These are phyloP conservation scores for Croton laevigatus DNA, from an alignment of 441 rosid genomes.

Conservation along the genomic window DNA sequence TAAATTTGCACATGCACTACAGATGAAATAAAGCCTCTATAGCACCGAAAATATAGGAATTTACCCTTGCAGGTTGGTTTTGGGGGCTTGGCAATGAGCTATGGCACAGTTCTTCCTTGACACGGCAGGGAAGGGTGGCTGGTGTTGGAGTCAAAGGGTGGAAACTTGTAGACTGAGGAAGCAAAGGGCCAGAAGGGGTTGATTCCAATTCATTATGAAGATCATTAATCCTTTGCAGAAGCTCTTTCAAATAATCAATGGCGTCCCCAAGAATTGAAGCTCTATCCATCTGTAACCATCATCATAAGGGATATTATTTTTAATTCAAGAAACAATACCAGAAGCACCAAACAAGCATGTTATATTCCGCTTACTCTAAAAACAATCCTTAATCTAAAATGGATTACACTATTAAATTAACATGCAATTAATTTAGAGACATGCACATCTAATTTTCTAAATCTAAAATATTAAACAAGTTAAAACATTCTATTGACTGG, in stretches of 20 bases:
- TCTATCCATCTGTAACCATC: conserved; percentile 51
- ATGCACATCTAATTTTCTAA: background rate
- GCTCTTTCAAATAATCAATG: conserved; percentile 62
- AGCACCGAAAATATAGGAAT: background rate
- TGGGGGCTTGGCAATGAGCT: conserved; percentile 50
- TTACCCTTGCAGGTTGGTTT: conserved; percentile 59
- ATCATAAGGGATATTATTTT: background rate
- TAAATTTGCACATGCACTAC: background rate
- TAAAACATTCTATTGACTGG: too few relatives aligned
- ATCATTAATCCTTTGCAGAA: conserved; percentile 61
- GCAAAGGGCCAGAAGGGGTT: conserved; percentile 35
- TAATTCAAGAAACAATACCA: background rate
- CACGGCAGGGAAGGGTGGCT: conserved; percentile 43
- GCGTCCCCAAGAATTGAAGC: conserved; percentile 74
- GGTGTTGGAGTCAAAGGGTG: conserved; percentile 61
- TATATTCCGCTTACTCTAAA: background rate
- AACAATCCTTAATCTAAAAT: background rate
- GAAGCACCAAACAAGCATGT: background rate
- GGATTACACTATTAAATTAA: background rate
- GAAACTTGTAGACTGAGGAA: conserved; percentile 40
- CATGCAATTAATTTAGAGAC: background rate
- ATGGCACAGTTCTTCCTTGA: conserved; percentile 55
- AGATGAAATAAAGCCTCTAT: background rate
- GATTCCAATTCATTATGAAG: conserved; percentile 62
- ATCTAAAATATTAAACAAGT: background rate